Percentiles rank a stretch among this genome's conserved stretches.
These are phyloP conservation scores for Epichloe elymi DNA, from an alignment of 2,329 filamentous ascomycete species.

Conservation along the genomic window DNA sequence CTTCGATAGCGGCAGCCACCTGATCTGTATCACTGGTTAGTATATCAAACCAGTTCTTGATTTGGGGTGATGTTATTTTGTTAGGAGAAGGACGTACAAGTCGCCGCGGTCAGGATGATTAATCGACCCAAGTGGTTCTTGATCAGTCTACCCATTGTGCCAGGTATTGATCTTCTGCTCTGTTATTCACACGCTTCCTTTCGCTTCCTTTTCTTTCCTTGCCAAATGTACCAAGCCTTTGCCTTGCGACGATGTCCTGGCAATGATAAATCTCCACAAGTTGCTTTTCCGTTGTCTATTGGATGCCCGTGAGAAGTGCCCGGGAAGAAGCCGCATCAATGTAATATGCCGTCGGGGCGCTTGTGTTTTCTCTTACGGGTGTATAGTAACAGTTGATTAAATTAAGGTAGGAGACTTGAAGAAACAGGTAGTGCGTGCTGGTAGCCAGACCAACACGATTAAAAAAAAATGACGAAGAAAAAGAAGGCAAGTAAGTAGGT, in stretches of 20 bases:
- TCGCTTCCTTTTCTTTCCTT: slow-evolving; percentile 1
- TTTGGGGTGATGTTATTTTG: neutral
- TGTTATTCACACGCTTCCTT: neutral
- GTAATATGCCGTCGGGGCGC: neutral
- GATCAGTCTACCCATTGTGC: slow-evolving; percentile 86
- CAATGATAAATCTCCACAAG: neutral
- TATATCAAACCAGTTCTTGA: slow-evolving; percentile 6
- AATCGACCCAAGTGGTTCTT: slow-evolving; percentile 99
- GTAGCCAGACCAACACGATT: slow-evolving; percentile 39
- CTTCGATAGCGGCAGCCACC: slow-evolving; percentile 67
- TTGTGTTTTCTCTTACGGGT: neutral
- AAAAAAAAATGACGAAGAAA: slow-evolving; percentile 15
- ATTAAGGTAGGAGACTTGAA: neutral
- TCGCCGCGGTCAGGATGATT: slow-evolving; percentile 74
- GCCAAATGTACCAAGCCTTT: neutral
- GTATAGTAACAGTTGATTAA: neutral
- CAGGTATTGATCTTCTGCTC: neutral
- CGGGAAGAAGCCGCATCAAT: neutral
- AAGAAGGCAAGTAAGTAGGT: slow-evolving; percentile 22
- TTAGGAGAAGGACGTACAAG: slow-evolving; percentile 40
- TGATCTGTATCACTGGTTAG: slow-evolving; percentile 52
- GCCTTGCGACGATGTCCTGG: neutral
- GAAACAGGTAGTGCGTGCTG: slow-evolving; percentile 20
- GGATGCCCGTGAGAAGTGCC: neutral
- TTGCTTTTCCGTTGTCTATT: neutral